phyloP scores from a whole-genome alignment of 768 basidiomycete genomes.

The Mycena venus region DNA sequence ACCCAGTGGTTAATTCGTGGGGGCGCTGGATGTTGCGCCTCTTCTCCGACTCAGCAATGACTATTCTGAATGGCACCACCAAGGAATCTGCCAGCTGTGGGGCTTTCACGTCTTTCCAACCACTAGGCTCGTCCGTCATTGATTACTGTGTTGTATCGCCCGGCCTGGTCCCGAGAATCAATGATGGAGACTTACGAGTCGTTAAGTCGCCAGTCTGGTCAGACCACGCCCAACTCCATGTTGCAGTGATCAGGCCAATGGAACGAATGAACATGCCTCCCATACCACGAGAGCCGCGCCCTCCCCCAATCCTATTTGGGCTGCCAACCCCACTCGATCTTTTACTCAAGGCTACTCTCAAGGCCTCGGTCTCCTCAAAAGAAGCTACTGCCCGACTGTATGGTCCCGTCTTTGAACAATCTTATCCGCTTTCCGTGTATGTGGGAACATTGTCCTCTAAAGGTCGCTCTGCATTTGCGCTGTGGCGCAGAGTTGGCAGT shows the following conservation, averaged over 20 bases:
- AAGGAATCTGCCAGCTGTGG: neutral
- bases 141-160: neutral
- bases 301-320: neutral
- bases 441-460: neutral
- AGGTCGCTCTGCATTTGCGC: neutral
- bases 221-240: neutral
- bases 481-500: neutral
- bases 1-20: neutral
- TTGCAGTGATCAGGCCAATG: neutral
- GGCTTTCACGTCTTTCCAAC: neutral
- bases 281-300: neutral
- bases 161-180: neutral
- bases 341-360: neutral
- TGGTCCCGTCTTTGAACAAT: neutral
- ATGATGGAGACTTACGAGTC: neutral
- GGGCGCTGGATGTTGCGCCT: neutral
- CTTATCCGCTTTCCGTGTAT: neutral
- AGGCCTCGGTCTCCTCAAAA: neutral
- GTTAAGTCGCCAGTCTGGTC: neutral
- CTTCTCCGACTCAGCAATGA: neutral
- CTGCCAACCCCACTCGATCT: neutral
- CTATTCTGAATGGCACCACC: neutral
- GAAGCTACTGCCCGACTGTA: neutral
- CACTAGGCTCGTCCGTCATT: neutral
- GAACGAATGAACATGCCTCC: neutral